phyloP scores from a whole-genome alignment of 371 early-diverging fungal species.

The Rhizopus stolonifer region DNA sequence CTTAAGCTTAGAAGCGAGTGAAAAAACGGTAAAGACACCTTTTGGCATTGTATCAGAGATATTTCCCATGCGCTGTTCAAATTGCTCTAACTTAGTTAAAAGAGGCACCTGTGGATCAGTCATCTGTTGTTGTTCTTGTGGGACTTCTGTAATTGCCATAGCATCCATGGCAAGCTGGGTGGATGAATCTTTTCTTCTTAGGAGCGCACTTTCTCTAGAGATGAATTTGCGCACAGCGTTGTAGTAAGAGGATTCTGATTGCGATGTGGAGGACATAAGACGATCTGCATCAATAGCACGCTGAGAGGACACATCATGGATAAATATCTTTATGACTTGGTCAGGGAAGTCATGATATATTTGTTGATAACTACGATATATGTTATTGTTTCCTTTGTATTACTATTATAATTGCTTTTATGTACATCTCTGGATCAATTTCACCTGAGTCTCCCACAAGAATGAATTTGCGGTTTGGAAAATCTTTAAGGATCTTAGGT shows the following conservation, averaged over 20 bases:
- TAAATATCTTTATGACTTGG: conserved; percentile 64
- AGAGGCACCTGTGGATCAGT: conserved; percentile 34
- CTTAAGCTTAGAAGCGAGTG: conserved; percentile 31
- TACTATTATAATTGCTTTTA: background rate
- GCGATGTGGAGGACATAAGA: conserved; percentile 17
- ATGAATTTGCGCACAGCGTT: conserved; percentile 26
- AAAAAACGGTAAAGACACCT: conserved; percentile 42
- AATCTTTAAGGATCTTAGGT: conserved; percentile 35
- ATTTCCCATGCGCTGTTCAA: conserved; percentile 37
- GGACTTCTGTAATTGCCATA: conserved; percentile 36
- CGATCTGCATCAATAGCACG: conserved; percentile 38
- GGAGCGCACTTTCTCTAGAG: conserved; percentile 20
- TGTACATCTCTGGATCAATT: conserved; percentile 63
- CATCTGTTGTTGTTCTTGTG: conserved; percentile 29
- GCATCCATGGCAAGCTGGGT: conserved; percentile 41
- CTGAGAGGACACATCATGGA: conserved; percentile 60
- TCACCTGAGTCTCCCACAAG: conserved; percentile 74
- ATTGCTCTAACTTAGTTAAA: conserved; percentile 37
- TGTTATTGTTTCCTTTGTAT: background rate
- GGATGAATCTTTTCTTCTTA: conserved; percentile 15
- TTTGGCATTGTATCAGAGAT: conserved; percentile 28
- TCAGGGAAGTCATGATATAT: conserved; percentile 49
- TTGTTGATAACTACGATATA: conserved; percentile 37
- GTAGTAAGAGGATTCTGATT: conserved; percentile 23
- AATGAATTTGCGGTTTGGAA: conserved; percentile 66